Base-by-base conservation (phyloP, 805 yeast genomes). In the Cyberlindnera samutprakarnensis region DNA sequence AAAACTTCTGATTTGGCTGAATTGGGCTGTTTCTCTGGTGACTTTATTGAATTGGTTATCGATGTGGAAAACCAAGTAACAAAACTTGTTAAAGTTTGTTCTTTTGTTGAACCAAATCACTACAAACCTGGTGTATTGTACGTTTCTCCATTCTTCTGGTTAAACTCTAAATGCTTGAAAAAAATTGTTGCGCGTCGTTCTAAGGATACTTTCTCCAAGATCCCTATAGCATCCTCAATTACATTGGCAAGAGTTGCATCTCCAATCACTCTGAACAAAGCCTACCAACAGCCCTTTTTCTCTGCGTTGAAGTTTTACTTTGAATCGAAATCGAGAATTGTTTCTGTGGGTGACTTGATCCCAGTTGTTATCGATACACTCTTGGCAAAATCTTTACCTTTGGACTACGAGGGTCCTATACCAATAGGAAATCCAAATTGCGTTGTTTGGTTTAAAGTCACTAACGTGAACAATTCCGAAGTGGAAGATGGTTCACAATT, bases 361-460 rank as follows among this genome's bases (percentile, higher is more conserved):
- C 88, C 95, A 0, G 74, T 92, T 3, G 70, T 83, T 0, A 69
- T 90, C 25, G 95, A 90, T 51, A 65, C 85, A 0, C 49, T 72
- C 3, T 51, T 82, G 16, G 78, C 94, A 0, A 66, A 66, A 39
- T 65, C 84, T 4, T 33, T 49, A 10, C 35, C 39, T 6, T 26
- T 18, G 8, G 27, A 28, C 2, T 34, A 41, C 17, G 46, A 43
- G 4, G 38, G 41, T 7, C 41, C 47, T 5, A 31, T 38, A 6
- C 86, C 87, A 0, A 55, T 61, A 3, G 85, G 84, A 0, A 65
- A 64, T 15, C 75, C 83, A 1, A 85, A 87, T 50, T 62, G 73
- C 0, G 69, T 88, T 14, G 94, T 87, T 0, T 90, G 96, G 96
- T 90, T 87, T 56, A 72, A 72, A 43, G 70, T 90, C 2, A 64